Evolutionary conservation across 192 early-diverging fungal species (phyloP).

Genomic region (Pilaira anomala): DNA sequence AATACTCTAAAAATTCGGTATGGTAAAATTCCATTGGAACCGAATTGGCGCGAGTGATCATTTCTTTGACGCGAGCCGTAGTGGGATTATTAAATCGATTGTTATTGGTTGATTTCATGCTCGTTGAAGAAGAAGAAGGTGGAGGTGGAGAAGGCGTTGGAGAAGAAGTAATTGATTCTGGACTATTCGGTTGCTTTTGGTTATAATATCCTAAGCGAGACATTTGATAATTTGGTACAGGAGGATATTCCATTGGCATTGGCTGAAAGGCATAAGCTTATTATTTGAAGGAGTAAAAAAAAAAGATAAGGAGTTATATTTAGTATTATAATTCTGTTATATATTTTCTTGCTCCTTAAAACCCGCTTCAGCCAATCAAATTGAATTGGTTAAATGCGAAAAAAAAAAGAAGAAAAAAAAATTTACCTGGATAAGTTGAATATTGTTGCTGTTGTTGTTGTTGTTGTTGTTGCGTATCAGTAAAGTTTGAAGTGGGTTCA

Average conservation of each 20-base stretch:
- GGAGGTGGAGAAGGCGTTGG: slow-evolving; percentile 8
- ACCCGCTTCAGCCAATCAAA: slow-evolving; percentile 2
- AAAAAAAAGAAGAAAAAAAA: neutral
- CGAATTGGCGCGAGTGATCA: slow-evolving; percentile 19
- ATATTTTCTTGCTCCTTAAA: neutral
- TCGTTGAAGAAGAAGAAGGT: neutral
- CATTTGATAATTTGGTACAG: slow-evolving; percentile 19
- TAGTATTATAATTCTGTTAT: neutral
- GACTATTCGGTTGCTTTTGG: slow-evolving; percentile 13
- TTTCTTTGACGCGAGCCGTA: slow-evolving; percentile 18
- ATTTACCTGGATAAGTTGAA: slow-evolving; percentile 21
- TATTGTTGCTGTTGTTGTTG: slow-evolving; percentile 3
- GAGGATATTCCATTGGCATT: slow-evolving; percentile 23
- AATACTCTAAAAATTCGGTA: slow-evolving; percentile 25
- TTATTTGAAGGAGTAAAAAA: no score
- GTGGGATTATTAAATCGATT: slow-evolving; percentile 12
- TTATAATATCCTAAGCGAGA: slow-evolving; percentile 13
- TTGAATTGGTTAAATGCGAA: neutral
- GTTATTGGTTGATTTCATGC: neutral
- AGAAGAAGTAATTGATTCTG: slow-evolving; percentile 15
- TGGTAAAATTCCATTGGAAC: slow-evolving; percentile 26
- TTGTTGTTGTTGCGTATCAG: slow-evolving; percentile 4
- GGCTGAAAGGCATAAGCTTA: slow-evolving; percentile 27
- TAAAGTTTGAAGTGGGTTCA: slow-evolving; percentile 5
- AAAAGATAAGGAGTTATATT: neutral